Base-by-base conservation (phyloP, 805 yeast genomes). In the Peterozyma xylosa region DNA sequence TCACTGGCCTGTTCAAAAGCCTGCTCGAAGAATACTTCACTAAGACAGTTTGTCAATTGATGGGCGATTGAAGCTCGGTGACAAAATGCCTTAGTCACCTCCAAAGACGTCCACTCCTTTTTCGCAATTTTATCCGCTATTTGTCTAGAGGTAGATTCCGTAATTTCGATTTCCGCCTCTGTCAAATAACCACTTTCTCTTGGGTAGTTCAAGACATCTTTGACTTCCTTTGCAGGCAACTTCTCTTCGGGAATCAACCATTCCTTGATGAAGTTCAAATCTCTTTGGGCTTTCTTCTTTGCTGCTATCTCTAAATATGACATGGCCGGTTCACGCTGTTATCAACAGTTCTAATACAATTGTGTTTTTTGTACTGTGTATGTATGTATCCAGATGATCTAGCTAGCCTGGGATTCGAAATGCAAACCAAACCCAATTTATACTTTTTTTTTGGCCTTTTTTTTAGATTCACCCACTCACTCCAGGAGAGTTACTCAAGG, bases 21-120 rank as follows among this genome's bases (percentile, higher is more conserved):
- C 46, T 76, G 74, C 9, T 76, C 78, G 33, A 76, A 63, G 54
- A 83, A 79, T 11, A 68, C 63, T 43, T 69, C 73, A 10, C 60
- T 49, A 32, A 64, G 56, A 49, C 73, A 69, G 43, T 66, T 64
- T 32, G 59, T 54, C 47, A 80, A 58, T 51, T 79, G 84, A 48
- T 78, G 82, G 0, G 80, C 80, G 16, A 76, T 58, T 3, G 78
- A 69, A 3, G 84, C 76, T 38, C 85, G 58, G 52, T 79, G 79
- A 47, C 78, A 70, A 56, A 73, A 80, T 1, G 85, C 84, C 10
- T 57, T 58, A 1, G 75, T 62, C 2, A 79, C 80, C 38, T 72
- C 68, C 1, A 59, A 55, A 1, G 82, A 55, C 2, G 68, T 58
- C 58, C 67, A 64, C 45, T 63, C 57, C 18, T 68, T 68, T 1